These are phyloP conservation scores for Fusarium sterilihyphosum DNA, from an alignment of 2,329 filamentous ascomycete genomes.

Conservation along the genomic window DNA sequence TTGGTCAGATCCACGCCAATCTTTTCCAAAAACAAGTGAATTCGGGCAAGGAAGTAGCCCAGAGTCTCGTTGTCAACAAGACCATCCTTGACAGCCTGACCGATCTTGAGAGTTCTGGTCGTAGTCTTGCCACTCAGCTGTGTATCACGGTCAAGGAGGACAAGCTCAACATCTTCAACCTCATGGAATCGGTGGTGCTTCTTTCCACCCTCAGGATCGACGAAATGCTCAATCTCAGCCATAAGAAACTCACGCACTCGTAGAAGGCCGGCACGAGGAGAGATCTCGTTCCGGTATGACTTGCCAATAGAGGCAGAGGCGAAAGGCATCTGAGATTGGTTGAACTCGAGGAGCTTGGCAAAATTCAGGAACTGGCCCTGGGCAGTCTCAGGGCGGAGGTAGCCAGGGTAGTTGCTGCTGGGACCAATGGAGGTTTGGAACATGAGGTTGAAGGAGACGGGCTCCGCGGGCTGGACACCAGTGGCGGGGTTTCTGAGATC, in stretches of 20 bases:
- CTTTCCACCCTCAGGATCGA: constrained; percentile 94
- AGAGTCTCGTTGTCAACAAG: constrained; percentile 97
- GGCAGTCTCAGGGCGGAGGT: constrained; percentile 91
- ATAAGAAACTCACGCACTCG: constrained; percentile 97
- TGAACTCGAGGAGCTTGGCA: constrained; percentile 94
- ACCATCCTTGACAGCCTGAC: constrained; percentile 82
- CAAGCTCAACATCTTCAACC: constrained; percentile 83
- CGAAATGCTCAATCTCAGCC: constrained; percentile 99
- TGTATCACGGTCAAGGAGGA: constrained; percentile 83
- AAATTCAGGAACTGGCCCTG: constrained; percentile 99
- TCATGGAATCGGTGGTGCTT: constrained; percentile 90
- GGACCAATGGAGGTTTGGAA: constrained; percentile 96
- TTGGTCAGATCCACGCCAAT: constrained; percentile 89
- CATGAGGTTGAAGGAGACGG: constrained; percentile 97
- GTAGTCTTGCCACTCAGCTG: constrained; percentile 88
- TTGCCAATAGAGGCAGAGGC: constrained; percentile 97
- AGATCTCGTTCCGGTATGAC: constrained; percentile 98
- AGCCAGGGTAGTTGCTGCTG: constrained; percentile 86
- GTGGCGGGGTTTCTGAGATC: constrained; percentile 89
- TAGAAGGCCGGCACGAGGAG: constrained; percentile 87
- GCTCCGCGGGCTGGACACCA: constrained; percentile 78
- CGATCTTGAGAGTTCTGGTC: constrained; percentile 78
- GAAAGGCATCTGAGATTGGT: constrained; percentile 94
- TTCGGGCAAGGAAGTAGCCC: constrained; percentile 95
- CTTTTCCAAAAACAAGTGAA: constrained; percentile 88